Evolutionary conservation across 169 alveolate genomes (phyloP).

Genomic region (Ichthyophthirius multifiliis): DNA sequence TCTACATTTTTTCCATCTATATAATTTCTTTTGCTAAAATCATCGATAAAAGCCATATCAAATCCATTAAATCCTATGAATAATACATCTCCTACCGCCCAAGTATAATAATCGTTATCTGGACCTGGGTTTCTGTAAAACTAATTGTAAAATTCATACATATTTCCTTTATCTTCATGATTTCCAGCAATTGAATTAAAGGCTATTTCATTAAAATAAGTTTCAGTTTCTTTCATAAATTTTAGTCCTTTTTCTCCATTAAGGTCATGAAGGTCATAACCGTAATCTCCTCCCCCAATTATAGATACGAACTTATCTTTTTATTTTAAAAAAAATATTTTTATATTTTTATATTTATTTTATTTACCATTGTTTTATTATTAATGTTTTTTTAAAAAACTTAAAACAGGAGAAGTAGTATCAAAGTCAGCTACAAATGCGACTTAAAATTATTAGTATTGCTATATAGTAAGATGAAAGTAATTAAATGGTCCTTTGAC

Average conservation of each 20-base stretch:
- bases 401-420: too few relatives aligned
- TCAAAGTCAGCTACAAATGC: too few relatives aligned
- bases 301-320: neutral
- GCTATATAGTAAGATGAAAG: too few relatives aligned
- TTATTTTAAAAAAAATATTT: too few relatives aligned
- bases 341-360: too few relatives aligned
- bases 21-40: too few relatives aligned
- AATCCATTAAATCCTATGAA: neutral
- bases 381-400: too few relatives aligned
- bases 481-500: too few relatives aligned
- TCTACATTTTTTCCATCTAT: too few relatives aligned
- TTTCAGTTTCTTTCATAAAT: neutral
- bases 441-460: too few relatives aligned
- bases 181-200: neutral
- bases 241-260: neutral
- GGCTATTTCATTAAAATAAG: neutral
- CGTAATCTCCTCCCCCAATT: neutral
- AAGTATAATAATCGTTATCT: neutral
- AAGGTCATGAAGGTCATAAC: neutral
- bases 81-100: neutral
- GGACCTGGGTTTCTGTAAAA: neutral
- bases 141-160: neutral
- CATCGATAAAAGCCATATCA: too few relatives aligned
- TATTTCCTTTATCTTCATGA: neutral
- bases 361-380: too few relatives aligned